A percentile compares a stretch with the other conserved stretches of the same genome.
These are phyloP conservation scores for Lizanozyma gosingica DNA, from an alignment of 1,139 yeast species.

Conservation along the genomic window DNA sequence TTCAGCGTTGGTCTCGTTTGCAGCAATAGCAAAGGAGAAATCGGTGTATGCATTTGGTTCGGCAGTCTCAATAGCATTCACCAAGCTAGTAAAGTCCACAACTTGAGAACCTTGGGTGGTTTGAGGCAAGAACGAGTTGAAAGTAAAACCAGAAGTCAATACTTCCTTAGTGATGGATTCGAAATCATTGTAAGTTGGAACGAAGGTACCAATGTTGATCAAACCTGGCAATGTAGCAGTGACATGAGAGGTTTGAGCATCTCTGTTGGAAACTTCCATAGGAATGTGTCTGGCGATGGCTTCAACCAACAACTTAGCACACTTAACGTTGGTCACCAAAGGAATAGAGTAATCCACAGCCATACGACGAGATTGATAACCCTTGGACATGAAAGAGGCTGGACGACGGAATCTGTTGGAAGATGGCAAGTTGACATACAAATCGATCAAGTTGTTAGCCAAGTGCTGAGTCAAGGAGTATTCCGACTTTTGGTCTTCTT, in stretches of 20 bases:
- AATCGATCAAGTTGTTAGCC: conserved; percentile 92
- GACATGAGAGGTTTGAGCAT: conserved; percentile 85
- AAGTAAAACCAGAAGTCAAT: conserved; percentile 82
- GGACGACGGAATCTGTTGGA: conserved; percentile 98
- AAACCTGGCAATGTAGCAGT: conserved; percentile 82
- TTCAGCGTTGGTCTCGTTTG: conserved; percentile 59
- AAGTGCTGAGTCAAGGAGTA: conserved; percentile 93
- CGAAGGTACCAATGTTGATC: conserved; percentile 71
- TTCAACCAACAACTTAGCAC: conserved; percentile 92
- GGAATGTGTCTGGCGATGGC: conserved; percentile 70
- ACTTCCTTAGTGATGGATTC: conserved; percentile 64
- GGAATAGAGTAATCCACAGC: conserved; percentile 99
- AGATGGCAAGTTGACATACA: conserved; percentile 94
- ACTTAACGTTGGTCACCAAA: conserved; percentile 92
- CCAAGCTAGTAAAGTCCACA: conserved; percentile 55
- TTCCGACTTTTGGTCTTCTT: conserved; percentile 79
- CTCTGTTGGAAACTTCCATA: conserved; percentile 66
- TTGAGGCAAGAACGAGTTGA: conserved; percentile 72
- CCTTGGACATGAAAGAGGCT: conserved; percentile 94
- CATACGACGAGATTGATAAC: conserved; percentile 98
- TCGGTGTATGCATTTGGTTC: conserved; percentile 66
- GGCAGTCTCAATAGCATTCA: conserved; percentile 52
- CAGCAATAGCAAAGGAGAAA: conserved; percentile 77
- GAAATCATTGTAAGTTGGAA: conserved; percentile 59
- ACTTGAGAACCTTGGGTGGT: conserved; percentile 55